Conservation (phyloP, 2,329 filamentous ascomycete species). For the Penicillium concentricum region DNA sequence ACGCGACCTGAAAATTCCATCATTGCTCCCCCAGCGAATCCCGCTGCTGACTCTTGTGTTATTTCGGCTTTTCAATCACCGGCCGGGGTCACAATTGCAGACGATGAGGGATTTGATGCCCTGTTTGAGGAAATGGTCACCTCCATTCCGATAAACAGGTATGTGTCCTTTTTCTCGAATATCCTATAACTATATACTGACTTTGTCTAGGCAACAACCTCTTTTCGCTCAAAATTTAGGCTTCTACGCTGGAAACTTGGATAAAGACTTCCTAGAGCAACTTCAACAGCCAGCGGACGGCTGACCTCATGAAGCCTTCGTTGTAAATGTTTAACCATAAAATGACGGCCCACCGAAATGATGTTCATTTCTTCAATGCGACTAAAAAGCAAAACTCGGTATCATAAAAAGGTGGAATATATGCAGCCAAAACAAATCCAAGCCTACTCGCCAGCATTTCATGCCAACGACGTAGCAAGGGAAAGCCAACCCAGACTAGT, state of each 20-base stretch:
- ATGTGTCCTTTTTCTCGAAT: not conserved
- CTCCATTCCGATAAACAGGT: slow-evolving; percentile 8
- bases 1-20: too few relatives aligned
- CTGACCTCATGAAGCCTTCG: not conserved
- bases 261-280: slow-evolving; percentile 22
- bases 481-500: not conserved
- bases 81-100: too few relatives aligned
- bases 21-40: too few relatives aligned
- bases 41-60: too few relatives aligned
- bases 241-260: slow-evolving; percentile 22
- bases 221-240: slow-evolving; percentile 23
- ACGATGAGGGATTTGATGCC: too few relatives aligned
- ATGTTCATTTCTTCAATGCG: not conserved
- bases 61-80: too few relatives aligned
- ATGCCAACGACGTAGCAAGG: not conserved
- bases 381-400: not conserved
- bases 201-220: slow-evolving; percentile 13
- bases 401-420: not conserved
- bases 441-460: not conserved
- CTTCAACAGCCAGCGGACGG: slow-evolving; percentile 10
- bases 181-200: not conserved
- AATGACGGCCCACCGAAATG: not conserved
- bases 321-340: not conserved
- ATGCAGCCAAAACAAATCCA: not conserved
- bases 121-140: too few relatives aligned